A percentile compares a stretch with the other conserved stretches of the same genome.
Conservation (phyloP, 148 eudicot genomes). For the Linanthus parryae region DNA sequence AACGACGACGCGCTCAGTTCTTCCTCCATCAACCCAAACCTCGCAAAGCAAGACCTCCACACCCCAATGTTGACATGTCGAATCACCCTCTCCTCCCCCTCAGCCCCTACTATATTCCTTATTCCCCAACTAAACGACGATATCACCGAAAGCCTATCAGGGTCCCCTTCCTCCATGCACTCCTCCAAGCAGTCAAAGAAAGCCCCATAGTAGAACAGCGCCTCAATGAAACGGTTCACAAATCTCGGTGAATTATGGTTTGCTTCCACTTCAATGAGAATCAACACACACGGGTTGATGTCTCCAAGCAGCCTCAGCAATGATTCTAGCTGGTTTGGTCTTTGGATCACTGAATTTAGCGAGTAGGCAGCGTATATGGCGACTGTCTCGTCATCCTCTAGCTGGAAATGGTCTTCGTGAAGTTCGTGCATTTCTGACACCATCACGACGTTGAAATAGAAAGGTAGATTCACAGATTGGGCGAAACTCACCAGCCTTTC, state of each 20-base stretch:
- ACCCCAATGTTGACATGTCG: slow-evolving; percentile 8
- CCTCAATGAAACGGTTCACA: slow-evolving; percentile 16
- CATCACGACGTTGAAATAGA: slow-evolving; percentile 18
- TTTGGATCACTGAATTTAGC: slow-evolving; percentile 7
- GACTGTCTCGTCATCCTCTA: slow-evolving; percentile 17
- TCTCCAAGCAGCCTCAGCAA: slow-evolving; percentile 14
- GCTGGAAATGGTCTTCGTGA: slow-evolving; percentile 9
- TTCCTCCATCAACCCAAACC: slow-evolving; percentile 15
- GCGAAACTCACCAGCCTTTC: slow-evolving; percentile 17
- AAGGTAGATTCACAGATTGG: slow-evolving; percentile 16
- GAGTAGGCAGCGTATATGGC: slow-evolving; percentile 10
- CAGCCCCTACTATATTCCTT: slow-evolving; percentile 16
- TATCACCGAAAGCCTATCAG: slow-evolving; percentile 2
- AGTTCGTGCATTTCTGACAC: slow-evolving; percentile 19
- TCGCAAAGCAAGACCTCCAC: slow-evolving; percentile 18
- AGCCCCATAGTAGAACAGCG: slow-evolving; percentile 14
- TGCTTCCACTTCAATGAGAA: slow-evolving; percentile 24
- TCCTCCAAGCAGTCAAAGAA: slow-evolving; percentile 17
- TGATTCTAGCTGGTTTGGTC: slow-evolving; percentile 11
- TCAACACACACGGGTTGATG: slow-evolving; percentile 13
- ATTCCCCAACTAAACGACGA: slow-evolving; percentile 6
- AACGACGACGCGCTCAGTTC: slow-evolving; percentile 12
- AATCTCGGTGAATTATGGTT: slow-evolving; percentile 17
- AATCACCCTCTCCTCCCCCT: slow-evolving; percentile 12
- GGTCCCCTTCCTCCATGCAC: slow-evolving; percentile 5